Percentiles rank a stretch among this genome's conserved stretches.
These are phyloP conservation scores for Paraconiothyrium brasiliense DNA, from an alignment of 2,329 filamentous ascomycete species.

Conservation along the genomic window DNA sequence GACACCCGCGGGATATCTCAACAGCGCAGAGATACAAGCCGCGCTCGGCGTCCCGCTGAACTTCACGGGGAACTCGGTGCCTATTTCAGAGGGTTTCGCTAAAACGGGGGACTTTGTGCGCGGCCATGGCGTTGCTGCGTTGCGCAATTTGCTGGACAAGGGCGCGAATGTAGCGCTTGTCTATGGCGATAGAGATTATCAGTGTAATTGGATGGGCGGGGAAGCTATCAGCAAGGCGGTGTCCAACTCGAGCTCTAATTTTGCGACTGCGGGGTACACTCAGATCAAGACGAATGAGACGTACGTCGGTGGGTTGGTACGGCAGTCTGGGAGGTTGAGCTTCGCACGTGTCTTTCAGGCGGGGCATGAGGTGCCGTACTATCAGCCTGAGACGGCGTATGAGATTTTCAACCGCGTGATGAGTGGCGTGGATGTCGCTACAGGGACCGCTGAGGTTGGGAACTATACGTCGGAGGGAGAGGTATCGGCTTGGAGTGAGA, in stretches of 20 bases:
- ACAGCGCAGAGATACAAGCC: slow-evolving; percentile 62
- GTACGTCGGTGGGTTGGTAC: slow-evolving; percentile 73
- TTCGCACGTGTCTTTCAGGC: slow-evolving; percentile 46
- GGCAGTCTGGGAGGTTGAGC: slow-evolving; percentile 70
- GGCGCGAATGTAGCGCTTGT: slow-evolving; percentile 27
- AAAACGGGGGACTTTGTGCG: slow-evolving; percentile 64
- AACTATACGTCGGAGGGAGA: slow-evolving; percentile 13
- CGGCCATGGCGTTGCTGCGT: slow-evolving; percentile 59
- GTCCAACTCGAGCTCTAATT: slow-evolving; percentile 60
- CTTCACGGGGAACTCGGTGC: slow-evolving; percentile 42
- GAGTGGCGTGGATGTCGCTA: slow-evolving; percentile 59
- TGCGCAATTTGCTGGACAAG: slow-evolving; percentile 58
- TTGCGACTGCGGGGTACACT: slow-evolving; percentile 73
- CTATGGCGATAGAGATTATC: slow-evolving; percentile 44
- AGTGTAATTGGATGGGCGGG: slow-evolving; percentile 72
- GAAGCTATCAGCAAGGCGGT: slow-evolving; percentile 71
- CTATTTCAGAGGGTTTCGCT: slow-evolving; percentile 17
- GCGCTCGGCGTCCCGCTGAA: slow-evolving; percentile 68
- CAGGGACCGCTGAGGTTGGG: slow-evolving; percentile 48
- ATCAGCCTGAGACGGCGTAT: slow-evolving; percentile 55
- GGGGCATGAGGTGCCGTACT: slow-evolving; percentile 58
- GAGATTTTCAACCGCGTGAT: slow-evolving; percentile 61
- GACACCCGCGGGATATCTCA: slow-evolving; percentile 64
- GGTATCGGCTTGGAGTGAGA: slow-evolving; percentile 16
- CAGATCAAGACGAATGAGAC: slow-evolving; percentile 72